A percentile compares a stretch with the other conserved stretches of the same genome.
These are phyloP conservation scores for Pseudonitzschia delicatissima DNA, from an alignment of 108 stramenopile species.

Conservation along the genomic window DNA sequence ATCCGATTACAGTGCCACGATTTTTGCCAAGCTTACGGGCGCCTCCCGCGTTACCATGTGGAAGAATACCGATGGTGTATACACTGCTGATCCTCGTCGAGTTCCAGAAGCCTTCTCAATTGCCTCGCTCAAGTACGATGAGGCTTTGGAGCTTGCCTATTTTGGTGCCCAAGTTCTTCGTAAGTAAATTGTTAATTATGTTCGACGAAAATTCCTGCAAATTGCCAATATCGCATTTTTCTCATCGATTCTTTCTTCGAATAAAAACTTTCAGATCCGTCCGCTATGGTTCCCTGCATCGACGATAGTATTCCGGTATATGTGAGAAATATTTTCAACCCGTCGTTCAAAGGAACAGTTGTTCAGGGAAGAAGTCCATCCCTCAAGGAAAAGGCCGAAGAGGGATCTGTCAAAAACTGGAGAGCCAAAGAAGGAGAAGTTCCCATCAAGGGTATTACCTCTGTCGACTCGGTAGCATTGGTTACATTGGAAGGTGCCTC, in stretches of 20 bases:
- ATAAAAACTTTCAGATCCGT: slow-evolving; percentile 43
- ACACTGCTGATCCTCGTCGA: slow-evolving; percentile 84
- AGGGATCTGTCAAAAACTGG: slow-evolving; percentile 54
- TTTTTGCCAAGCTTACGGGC: slow-evolving; percentile 74
- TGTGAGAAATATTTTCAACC: slow-evolving; percentile 87
- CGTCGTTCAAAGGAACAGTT: slow-evolving; percentile 67
- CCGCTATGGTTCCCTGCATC: slow-evolving; percentile 76
- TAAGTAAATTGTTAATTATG: neutral
- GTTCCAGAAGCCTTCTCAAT: slow-evolving; percentile 86
- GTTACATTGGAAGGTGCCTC: slow-evolving; percentile 82
- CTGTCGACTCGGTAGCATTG: slow-evolving; percentile 77
- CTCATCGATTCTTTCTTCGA: neutral
- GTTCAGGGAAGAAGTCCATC: slow-evolving; percentile 63
- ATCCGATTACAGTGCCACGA: slow-evolving; percentile 84
- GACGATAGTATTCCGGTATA: slow-evolving; percentile 77
- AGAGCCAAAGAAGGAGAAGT: slow-evolving; percentile 53
- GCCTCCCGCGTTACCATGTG: slow-evolving; percentile 80
- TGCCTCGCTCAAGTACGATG: slow-evolving; percentile 74
- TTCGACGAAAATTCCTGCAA: neutral
- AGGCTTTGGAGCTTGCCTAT: slow-evolving; percentile 91
- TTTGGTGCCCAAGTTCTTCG: slow-evolving; percentile 86
- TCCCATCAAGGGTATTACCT: slow-evolving; percentile 76
- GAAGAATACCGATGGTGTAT: slow-evolving; percentile 89
- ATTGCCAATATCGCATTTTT: neutral
- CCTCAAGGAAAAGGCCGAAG: slow-evolving; percentile 41